Evolutionary conservation across 1,284 basidiomycete species (phyloP), one percentile per base, ranked within the genome.

Genomic region (Malassezia japonica): DNA sequence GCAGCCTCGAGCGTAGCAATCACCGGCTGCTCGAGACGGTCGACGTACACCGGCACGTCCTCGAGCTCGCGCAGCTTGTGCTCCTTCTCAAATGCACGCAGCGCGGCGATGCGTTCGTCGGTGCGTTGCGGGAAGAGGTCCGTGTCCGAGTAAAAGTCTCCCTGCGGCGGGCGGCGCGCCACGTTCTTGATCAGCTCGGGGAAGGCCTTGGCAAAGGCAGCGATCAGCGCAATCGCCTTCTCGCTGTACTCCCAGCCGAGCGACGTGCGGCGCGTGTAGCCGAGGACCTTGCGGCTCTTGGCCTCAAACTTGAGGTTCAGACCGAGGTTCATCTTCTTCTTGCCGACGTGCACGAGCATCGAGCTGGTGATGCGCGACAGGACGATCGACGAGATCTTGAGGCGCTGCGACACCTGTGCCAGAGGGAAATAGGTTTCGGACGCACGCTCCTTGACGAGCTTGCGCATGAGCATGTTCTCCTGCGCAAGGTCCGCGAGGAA

Each of bases 231-330:
- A 31, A 91, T 76, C 0, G 91, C 83, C 70, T 84, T 85, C 59
- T 89, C 82, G 60, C 87, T 94, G 71, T 85, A 98, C 74, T 98
- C 92, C 94, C 94, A 99, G 36, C 82, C 80, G 15, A 81, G 77
- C 15, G 83, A 83, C 25, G 83, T 81, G 75, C 94, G 92, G 60
- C 83, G 80, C 23, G 90, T 86, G 74, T 94, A 96, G 54, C 88
- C 87, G 31, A 96, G 79, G 1, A 99, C 94, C 75, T 98, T 99
- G 65, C 91, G 75, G n/a, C 83, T 81, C 76, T 94, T 95, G 20
- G 83, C 87, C 72, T 98, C 94, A 57, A 96, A 98, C 74, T 99
- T 98, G 64, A 98, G 80, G 67, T 86, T 87, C 20, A 98, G 79
- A 4, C 94, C 94, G 27, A 98, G 78, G 71, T 98, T 96, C 52